These are phyloP conservation scores for Magnusiomyces suaveolens DNA, from an alignment of 1,139 yeast genomes.

Conservation along the genomic window DNA sequence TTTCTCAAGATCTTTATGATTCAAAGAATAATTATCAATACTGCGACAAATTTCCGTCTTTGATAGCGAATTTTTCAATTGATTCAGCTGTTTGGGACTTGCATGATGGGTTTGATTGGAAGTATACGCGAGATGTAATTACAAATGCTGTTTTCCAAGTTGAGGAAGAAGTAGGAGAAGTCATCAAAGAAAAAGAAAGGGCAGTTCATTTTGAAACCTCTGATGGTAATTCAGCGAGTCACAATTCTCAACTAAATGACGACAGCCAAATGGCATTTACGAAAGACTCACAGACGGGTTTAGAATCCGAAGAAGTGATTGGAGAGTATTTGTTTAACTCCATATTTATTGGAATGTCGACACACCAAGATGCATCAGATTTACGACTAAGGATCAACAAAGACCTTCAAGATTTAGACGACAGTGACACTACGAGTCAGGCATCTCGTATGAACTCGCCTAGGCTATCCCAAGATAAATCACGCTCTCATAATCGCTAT, in stretches of 20 bases:
- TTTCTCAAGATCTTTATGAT: background rate
- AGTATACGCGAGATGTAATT: constrained; percentile 59
- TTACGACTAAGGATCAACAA: constrained; percentile 48
- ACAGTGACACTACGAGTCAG: constrained; percentile 25
- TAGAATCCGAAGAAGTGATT: constrained; percentile 31
- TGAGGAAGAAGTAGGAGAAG: constrained; percentile 41
- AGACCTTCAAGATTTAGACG: constrained; percentile 30
- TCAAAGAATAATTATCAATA: background rate
- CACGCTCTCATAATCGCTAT: background rate
- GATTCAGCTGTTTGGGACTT: constrained; percentile 40
- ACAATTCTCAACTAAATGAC: too few species aligned
- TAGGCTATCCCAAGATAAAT: too few species aligned
- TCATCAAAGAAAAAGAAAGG: constrained; percentile 19
- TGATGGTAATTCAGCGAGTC: too few species aligned
- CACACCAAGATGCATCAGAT: constrained; percentile 39
- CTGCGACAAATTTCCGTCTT: background rate
- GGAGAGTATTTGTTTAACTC: constrained; percentile 67
- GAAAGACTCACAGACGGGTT: background rate
- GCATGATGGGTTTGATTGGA: constrained; percentile 93
- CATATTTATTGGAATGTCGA: constrained; percentile 56
- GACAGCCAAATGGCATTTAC: too few species aligned
- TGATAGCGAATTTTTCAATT: constrained; percentile 7
- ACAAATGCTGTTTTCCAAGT: constrained; percentile 53
- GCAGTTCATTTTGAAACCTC: constrained; percentile 6
- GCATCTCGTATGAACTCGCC: too few species aligned